Evolutionary conservation across 192 early-diverging fungal genomes (phyloP), one percentile per base, ranked within the genome.

Genomic region (Geosiphon pyriformis): DNA sequence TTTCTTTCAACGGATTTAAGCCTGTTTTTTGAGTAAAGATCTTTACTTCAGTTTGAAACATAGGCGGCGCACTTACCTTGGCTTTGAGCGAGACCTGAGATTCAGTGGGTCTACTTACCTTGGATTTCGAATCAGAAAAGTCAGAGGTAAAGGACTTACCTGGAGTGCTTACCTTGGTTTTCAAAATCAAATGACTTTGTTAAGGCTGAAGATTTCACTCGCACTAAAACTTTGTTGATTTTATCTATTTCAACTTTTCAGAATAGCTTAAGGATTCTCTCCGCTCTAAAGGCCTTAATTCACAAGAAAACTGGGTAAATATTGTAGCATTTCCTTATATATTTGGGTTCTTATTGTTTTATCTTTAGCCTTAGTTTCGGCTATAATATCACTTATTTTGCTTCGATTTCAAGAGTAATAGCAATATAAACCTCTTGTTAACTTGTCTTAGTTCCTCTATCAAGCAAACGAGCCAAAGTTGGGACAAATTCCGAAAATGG

Each of bases 271-370:
- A 11, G 42, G 17, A 61, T 48, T 61, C 48, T 61, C 48, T 61
- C 48, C 17, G 42, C 60, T 61, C 46, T 61, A 47, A 6, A n/a
- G 12, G 25, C 48, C 48, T 47, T 61, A 23, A 61, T 61, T 18
- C 2, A 23, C 27, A 61, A 61, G 37, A 7, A 17, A 47, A 23
- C 42, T 20, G 22, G 26, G 22, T 61, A 61, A 42, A 61, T 61
- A 23, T 30, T 31, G 3, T 61, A 61, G 27, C 26, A 61, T 61
- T 61, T 61, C 25, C 7, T 61, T 61, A 18, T 48, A 61, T 61
- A 61, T 61, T 48, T 48, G 42, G 17, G 60, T 18, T 61, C 37
- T 63, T 31, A 26, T 48, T 30, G 49, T 63, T 63, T 63, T 63
- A 30, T 64, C 48, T 15, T 34, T 51, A 64, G 29, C 49, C 22